Conservation (phyloP, 345 rosid species). For the Melastoma malabathricum region DNA sequence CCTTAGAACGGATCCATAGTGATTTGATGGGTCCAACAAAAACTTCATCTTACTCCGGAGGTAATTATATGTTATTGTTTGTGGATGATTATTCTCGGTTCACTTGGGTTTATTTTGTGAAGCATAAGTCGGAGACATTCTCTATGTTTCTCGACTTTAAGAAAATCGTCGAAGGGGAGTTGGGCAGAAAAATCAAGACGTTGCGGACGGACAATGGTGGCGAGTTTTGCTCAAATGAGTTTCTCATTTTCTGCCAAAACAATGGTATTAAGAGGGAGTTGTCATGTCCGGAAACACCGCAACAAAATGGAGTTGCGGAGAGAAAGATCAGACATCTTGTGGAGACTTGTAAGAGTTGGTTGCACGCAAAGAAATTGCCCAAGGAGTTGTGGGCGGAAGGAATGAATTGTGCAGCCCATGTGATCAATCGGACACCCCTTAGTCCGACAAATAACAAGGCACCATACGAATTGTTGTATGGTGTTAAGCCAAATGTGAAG, state of each 20-base stretch:
- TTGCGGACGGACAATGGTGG: neutral
- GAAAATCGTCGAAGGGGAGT: slow-evolving; percentile 1
- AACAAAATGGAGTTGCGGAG: slow-evolving; percentile 6
- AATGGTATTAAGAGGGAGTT: slow-evolving; percentile 3
- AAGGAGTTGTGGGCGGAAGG: slow-evolving; percentile 5
- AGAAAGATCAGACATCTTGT: slow-evolving; percentile 6
- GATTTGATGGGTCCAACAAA: no score
- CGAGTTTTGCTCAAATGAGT: neutral
- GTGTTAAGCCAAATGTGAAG: slow-evolving; percentile 5
- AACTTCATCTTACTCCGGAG: no score
- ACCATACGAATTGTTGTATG: neutral
- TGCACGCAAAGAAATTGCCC: neutral
- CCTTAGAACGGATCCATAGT: no score
- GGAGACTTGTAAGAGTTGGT: slow-evolving; percentile 5
- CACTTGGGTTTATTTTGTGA: slow-evolving; percentile 3
- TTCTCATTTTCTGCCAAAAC: neutral
- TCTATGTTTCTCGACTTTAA: neutral
- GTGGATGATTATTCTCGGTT: slow-evolving; percentile 2
- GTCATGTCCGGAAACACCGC: slow-evolving; percentile 2
- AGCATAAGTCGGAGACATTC: neutral
- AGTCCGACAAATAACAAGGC: no score
- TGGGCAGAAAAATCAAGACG: neutral
- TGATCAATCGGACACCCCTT: slow-evolving; percentile 3
- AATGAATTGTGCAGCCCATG: slow-evolving; percentile 4
- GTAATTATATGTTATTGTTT: neutral